Evolutionary conservation across 768 basidiomycete genomes (phyloP).

Genomic region (Termitomyces sp.): DNA sequence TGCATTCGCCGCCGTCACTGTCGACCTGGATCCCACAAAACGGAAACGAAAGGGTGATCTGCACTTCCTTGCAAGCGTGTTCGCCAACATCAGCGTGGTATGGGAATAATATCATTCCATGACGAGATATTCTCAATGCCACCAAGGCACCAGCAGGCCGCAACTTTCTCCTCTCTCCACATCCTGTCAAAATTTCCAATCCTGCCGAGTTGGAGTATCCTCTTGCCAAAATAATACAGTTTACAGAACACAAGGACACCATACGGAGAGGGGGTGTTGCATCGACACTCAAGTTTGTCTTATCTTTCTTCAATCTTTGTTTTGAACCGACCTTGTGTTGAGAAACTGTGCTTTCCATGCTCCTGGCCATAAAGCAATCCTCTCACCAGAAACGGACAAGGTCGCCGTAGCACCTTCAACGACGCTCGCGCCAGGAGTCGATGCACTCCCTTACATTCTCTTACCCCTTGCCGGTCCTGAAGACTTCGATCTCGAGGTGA

Average conservation of each 20-base stretch:
- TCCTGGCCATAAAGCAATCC: slow-evolving; percentile 62
- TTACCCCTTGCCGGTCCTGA: slow-evolving; percentile 93
- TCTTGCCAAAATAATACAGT: slow-evolving; percentile 72
- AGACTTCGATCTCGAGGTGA: slow-evolving; percentile 87
- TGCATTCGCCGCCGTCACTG: slow-evolving; percentile 65
- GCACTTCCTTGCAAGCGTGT: slow-evolving; percentile 91
- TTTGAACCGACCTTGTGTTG: background rate
- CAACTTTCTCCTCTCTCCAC: slow-evolving; percentile 73
- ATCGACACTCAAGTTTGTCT: slow-evolving; percentile 76
- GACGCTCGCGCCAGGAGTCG: slow-evolving; percentile 66
- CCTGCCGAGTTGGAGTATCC: slow-evolving; percentile 64
- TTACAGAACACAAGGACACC: slow-evolving; percentile 84
- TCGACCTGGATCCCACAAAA: slow-evolving; percentile 41
- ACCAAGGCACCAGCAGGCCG: slow-evolving; percentile 69
- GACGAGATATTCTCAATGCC: background rate
- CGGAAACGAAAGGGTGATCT: slow-evolving; percentile 67
- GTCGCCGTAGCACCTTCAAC: slow-evolving; percentile 55
- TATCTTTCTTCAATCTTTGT: background rate
- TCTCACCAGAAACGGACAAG: slow-evolving; percentile 54
- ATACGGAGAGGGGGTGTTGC: slow-evolving; percentile 87
- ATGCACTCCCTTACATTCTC: slow-evolving; percentile 79
- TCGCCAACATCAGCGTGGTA: slow-evolving; percentile 85
- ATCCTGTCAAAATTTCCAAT: slow-evolving; percentile 41
- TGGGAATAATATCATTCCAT: background rate
- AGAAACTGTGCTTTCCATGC: slow-evolving; percentile 80